Base-by-base conservation (phyloP, 306 rosid genomes). In the Prinsepia uniflora region DNA sequence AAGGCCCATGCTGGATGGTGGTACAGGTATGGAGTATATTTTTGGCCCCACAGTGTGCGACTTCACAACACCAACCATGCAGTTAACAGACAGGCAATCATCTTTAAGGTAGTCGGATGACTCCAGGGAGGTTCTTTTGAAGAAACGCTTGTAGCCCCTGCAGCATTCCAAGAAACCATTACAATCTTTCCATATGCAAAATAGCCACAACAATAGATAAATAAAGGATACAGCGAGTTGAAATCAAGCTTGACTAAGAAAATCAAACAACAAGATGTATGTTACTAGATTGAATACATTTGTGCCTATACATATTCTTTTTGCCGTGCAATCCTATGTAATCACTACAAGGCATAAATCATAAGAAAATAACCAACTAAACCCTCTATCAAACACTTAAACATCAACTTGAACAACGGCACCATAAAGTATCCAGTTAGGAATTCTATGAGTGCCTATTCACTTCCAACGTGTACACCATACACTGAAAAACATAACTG, bases 121-220 rank as follows among this genome's bases (percentile, higher is more conserved):
- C 86, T 90, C 94, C 20, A 90, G 77, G 47, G 78, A 67, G 54
- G 87, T 81, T 77, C 96, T 86, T 75, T 90, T 90, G 65, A 90
- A 86, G 66, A 90, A 90, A 11, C 92, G 85, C 69, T 90, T 90
- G 81, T 90, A 90, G 45, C 96, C 96, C 96, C 96, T 90, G 88
- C 70, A 79, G 45, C 70, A 83, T 73, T 58, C 72, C 71, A 78
- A 45, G 20, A 39, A 56, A 22, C 73, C 68, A 71, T 82, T 44
- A 78, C 71, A 66, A 2, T 46, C 34, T 22, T 4, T 42, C 45
- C 17, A 55, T 44, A 53, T 56, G 55, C 49, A 63, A 66, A 43
- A 64, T 36, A 71, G 65, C 49, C 56, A 15, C 34, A 72, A 39
- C 34, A 75, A 80, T 44, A 34, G 19, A 70, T 24, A 18, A 36